Base-by-base conservation (phyloP, 140 eudicot species). In the Stevia rebaudiana region DNA sequence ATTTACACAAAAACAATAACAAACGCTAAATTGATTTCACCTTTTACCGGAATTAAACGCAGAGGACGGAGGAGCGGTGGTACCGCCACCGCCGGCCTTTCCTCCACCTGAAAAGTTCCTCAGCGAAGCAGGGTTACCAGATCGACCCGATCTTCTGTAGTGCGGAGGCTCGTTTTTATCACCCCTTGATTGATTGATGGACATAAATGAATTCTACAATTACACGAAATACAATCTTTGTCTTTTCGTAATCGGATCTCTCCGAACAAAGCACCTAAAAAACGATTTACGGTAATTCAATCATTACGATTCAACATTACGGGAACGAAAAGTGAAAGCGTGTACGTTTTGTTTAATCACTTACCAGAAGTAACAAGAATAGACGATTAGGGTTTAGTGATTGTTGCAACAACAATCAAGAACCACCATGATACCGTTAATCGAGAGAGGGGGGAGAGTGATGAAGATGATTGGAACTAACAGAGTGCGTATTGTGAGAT, bases 141-240 rank as follows among this genome's bases (percentile, higher is more conserved):
- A 76, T 80, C 84, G 86, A 36, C 86, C 86, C 66, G 89, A 33
- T 85, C 84, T 83, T 62, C 79, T 83, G 70, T 83, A 72, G 69
- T 81, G 90, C n/a, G 72, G 55, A 28, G 84, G 72, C 71, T 88
- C 90, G 85, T 64, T 80, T 78, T 76, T 88, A 3, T 87, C 90
- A 70, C 65, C 72, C 70, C 83, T 80, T 56, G 94, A 76, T 88
- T 83, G 98, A 88, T 83, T 92, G 70, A 58, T 68, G 97, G 95
- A 85, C 98, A 92, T 88, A 83, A 33, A 85, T 36, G 41, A 36
- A 36, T 36, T 36, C 0, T 88, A 24, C 86, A 64, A 67, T 68
- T 72, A 59, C 58, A 35, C 78, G 52, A 57, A 30, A 36, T 50
- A 74, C 36, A 25, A 24, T 52, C 13, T 60, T 65, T 31, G 35